phyloP scores from a whole-genome alignment of 2,329 filamentous ascomycete genomes.

The Magnaporthiopsis poae region DNA sequence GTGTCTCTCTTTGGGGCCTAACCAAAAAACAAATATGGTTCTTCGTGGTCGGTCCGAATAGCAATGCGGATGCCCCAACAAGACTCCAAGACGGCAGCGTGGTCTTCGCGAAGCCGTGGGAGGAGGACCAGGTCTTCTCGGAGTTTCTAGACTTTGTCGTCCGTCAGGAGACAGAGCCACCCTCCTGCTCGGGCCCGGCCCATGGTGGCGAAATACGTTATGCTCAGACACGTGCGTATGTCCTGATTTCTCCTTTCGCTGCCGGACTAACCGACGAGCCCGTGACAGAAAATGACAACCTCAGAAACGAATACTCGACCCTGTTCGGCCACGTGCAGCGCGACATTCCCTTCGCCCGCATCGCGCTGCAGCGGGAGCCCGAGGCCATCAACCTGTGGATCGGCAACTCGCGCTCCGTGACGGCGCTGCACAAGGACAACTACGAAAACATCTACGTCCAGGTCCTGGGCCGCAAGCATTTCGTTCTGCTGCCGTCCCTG shows the following conservation, averaged over 20 bases:
- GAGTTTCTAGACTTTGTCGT: constrained; percentile 54
- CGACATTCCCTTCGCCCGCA: constrained; percentile 61
- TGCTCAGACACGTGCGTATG: constrained; percentile 58
- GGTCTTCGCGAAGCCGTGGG: constrained; percentile 63
- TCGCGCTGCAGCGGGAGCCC: constrained; percentile 54
- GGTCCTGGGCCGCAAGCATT: constrained; percentile 62
- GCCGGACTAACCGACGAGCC: not conserved
- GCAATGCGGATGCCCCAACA: constrained; percentile 45
- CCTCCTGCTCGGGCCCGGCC: constrained; percentile 13
- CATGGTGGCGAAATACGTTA: constrained; percentile 50
- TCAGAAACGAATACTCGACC: constrained; percentile 59
- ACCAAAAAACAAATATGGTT: not conserved
- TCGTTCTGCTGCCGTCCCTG: constrained; percentile 62
- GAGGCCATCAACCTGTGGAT: constrained; percentile 81
- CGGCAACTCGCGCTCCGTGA: constrained; percentile 59
- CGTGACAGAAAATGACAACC: constrained; percentile 63
- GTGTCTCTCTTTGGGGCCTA: not conserved
- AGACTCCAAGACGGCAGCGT: constrained; percentile 22
- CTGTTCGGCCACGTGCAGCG: constrained; percentile 54
- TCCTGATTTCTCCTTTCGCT: not conserved
- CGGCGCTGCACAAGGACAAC: constrained; percentile 69
- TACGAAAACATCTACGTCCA: constrained; percentile 83
- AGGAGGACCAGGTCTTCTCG: constrained; percentile 53
- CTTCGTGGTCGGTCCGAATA: constrained; percentile 11
- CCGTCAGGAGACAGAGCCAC: constrained; percentile 39